Evolutionary conservation across 1,284 basidiomycete genomes (phyloP).

Genomic region (Ceratobasidium sp.): DNA sequence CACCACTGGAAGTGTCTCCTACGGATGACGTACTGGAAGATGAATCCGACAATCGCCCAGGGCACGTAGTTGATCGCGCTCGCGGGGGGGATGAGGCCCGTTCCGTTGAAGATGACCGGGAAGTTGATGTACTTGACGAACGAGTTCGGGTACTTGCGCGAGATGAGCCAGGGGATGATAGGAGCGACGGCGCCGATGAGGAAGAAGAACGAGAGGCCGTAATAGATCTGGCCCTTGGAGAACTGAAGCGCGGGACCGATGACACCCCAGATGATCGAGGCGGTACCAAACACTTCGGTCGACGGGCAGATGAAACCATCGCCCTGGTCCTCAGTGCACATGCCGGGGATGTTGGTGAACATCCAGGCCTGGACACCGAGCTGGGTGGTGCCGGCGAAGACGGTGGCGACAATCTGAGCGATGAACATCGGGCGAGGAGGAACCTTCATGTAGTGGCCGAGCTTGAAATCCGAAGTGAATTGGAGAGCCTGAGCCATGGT

Average conservation of each 20-base stretch:
- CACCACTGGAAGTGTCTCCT: constrained; percentile 46
- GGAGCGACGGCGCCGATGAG: constrained; percentile 57
- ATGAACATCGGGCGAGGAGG: constrained; percentile 57
- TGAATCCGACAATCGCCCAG: constrained; percentile 57
- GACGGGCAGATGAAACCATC: constrained; percentile 52
- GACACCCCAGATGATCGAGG: constrained; percentile 57
- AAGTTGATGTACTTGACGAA: constrained; percentile 57
- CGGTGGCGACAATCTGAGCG: constrained; percentile 54
- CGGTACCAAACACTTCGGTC: constrained; percentile 52
- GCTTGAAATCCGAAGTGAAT: constrained; percentile 59
- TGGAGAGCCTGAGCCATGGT: constrained; percentile 61
- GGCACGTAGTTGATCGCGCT: constrained; percentile 61
- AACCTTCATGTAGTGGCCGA: constrained; percentile 61
- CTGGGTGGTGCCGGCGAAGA: constrained; percentile 54
- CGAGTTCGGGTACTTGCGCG: constrained; percentile 55
- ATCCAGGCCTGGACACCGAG: constrained; percentile 57
- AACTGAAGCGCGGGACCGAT: constrained; percentile 56
- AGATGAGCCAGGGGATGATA: constrained; percentile 52
- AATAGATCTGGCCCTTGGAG: constrained; percentile 53
- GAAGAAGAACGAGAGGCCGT: constrained; percentile 57
- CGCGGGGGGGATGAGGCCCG: constrained; percentile 56
- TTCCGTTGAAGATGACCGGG: constrained; percentile 58
- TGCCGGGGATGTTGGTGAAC: constrained; percentile 50
- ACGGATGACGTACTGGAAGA: constrained; percentile 53
- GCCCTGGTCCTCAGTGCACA: constrained; percentile 45